Percentiles rank a stretch among this genome's conserved stretches.
These are phyloP conservation scores for Marasmius fiardii DNA, from an alignment of 1,284 basidiomycete species.

Conservation along the genomic window DNA sequence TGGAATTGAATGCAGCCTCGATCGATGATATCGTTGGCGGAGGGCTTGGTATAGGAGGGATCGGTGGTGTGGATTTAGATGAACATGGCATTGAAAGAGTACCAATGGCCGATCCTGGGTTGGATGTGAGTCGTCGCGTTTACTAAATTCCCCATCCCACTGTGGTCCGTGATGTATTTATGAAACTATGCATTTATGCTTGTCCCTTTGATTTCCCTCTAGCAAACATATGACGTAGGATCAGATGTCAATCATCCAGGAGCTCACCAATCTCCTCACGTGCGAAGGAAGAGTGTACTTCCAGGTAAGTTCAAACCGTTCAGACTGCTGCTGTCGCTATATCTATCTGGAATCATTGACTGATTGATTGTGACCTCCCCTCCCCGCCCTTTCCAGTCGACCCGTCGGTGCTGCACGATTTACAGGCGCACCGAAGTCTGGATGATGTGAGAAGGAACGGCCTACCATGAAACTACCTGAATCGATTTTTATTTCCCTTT, in stretches of 20 bases:
- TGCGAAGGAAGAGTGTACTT: slow-evolving; percentile 81
- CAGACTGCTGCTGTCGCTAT: neutral
- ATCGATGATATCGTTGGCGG: slow-evolving; percentile 74
- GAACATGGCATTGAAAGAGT: slow-evolving; percentile 83
- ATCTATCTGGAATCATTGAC: slow-evolving; percentile 1
- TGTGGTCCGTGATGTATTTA: slow-evolving; percentile 13
- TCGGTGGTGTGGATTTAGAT: slow-evolving; percentile 53
- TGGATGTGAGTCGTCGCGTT: slow-evolving; percentile 65
- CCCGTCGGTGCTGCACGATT: slow-evolving; percentile 82
- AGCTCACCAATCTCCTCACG: slow-evolving; percentile 52
- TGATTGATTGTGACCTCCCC: slow-evolving; percentile 16
- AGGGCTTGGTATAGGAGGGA: neutral
- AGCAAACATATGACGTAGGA: slow-evolving; percentile 59
- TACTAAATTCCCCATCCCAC: slow-evolving; percentile 10
- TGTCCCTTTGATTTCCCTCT: slow-evolving; percentile 13
- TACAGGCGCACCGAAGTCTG: slow-evolving; percentile 83
- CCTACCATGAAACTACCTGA: neutral
- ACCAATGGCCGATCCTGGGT: slow-evolving; percentile 84
- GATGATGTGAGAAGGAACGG: slow-evolving; percentile 42
- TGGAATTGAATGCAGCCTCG: slow-evolving; percentile 83
- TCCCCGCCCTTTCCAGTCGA: slow-evolving; percentile 59
- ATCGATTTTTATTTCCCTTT: neutral
- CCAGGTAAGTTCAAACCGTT: slow-evolving; percentile 53
- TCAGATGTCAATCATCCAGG: slow-evolving; percentile 50
- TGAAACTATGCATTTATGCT: slow-evolving; percentile 7